Conservation (phyloP, 805 yeast genomes). For the Wickerhamomyces hampshirensis region DNA sequence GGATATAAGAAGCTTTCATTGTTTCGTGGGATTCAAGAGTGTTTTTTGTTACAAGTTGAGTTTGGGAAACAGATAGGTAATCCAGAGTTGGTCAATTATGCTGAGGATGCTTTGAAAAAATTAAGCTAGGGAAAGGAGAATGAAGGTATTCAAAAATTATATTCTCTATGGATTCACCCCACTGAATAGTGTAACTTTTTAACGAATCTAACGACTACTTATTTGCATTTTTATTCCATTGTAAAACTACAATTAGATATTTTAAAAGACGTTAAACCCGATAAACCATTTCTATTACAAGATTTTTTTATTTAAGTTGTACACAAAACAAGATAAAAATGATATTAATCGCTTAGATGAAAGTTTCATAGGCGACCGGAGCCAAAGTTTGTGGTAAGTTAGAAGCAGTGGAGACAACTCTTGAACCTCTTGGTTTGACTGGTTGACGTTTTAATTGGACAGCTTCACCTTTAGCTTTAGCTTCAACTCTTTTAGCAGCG, state of each 20-base stretch:
- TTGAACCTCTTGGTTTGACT: conserved; percentile 89
- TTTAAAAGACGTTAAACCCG: no score
- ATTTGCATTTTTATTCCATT: not conserved
- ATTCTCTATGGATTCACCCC: no score
- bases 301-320: conserved; percentile 13
- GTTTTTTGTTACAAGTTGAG: conserved; percentile 35
- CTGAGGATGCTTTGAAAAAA: conserved; percentile 5
- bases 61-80: conserved; percentile 31
- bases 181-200: no score
- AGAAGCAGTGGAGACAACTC: conserved; percentile 70
- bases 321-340: conserved; percentile 22
- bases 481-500: conserved; percentile 86
- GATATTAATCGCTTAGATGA: conserved; percentile 54
- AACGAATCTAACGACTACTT: not conserved
- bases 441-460: conserved; percentile 96
- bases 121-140: conserved; percentile 1
- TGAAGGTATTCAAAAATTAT: not conserved
- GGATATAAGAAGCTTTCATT: conserved; percentile 39
- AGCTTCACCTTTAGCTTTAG: conserved; percentile 86
- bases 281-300: no score
- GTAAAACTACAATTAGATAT: no score
- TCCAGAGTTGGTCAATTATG: conserved; percentile 27
- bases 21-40: conserved; percentile 33
- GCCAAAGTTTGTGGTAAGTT: conserved; percentile 90
- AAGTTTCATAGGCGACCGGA: conserved; percentile 98